A percentile compares a stretch with the other conserved stretches of the same genome.
Conservation (phyloP, 345 rosid genomes). For the Sisymbrium irio region DNA sequence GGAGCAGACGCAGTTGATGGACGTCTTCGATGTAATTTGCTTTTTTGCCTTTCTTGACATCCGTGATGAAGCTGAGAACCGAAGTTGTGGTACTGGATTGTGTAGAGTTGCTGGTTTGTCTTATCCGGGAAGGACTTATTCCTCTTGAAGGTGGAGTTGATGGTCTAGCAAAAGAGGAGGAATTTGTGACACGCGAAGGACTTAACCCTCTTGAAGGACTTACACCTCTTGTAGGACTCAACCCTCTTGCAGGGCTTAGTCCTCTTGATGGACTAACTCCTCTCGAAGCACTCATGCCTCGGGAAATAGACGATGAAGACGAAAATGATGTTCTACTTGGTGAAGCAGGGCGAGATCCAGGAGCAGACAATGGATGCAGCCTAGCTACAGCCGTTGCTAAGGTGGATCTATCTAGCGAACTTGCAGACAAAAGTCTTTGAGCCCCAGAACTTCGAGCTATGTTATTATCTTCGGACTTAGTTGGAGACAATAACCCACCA, state of each 20-base stretch:
- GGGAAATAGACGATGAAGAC: slow-evolving; percentile 44
- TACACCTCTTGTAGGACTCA: slow-evolving; percentile 70
- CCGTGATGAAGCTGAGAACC: slow-evolving; percentile 85
- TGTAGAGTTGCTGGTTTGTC: slow-evolving; percentile 52
- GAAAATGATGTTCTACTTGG: slow-evolving; percentile 53
- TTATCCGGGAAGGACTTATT: slow-evolving; percentile 72
- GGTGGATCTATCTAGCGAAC: slow-evolving; percentile 51
- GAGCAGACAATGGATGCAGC: slow-evolving; percentile 49
- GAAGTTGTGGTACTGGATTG: slow-evolving; percentile 61
- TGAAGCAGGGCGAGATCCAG: slow-evolving; percentile 64
- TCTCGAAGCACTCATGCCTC: slow-evolving; percentile 46
- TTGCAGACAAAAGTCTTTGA: slow-evolving; percentile 45
- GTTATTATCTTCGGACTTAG: slow-evolving; percentile 50
- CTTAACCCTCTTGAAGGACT: slow-evolving; percentile 59
- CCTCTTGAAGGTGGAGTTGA: slow-evolving; percentile 77
- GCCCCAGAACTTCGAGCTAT: slow-evolving; percentile 36
- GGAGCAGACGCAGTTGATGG: slow-evolving; percentile 76
- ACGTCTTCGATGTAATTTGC: slow-evolving; percentile 77
- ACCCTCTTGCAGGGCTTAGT: slow-evolving; percentile 64
- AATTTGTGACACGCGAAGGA: slow-evolving; percentile 41
- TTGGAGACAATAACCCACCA: slow-evolving; percentile 42
- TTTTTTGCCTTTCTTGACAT: slow-evolving; percentile 77
- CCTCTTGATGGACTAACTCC: slow-evolving; percentile 53
- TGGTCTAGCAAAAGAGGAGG: slow-evolving; percentile 49
- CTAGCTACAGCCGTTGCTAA: slow-evolving; percentile 43